phyloP scores from a whole-genome alignment of 129 eudicot genomes.

The Sambucus nigra region DNA sequence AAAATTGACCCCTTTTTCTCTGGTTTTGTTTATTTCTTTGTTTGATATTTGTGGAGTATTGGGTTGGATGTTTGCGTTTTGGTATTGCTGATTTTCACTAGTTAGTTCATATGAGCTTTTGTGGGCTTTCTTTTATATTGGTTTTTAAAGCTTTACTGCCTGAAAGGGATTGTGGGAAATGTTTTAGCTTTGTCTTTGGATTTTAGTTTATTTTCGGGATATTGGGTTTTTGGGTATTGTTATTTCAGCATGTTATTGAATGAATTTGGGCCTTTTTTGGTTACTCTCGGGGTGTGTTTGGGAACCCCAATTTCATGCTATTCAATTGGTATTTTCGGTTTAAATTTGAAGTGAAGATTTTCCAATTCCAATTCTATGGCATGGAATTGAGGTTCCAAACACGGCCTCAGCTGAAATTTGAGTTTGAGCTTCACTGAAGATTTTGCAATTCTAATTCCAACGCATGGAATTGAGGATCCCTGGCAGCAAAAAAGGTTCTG shows the following conservation, averaged over 20 bases:
- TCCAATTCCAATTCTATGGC: no score
- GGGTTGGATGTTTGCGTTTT: background rate
- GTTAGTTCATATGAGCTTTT: background rate
- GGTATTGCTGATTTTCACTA: background rate
- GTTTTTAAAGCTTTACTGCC: background rate
- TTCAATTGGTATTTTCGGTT: background rate
- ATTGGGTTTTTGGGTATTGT: background rate
- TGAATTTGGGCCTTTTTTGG: constrained; percentile 6
- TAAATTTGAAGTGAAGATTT: no score
- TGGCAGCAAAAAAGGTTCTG: no score
- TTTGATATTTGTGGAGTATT: background rate
- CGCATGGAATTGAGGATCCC: no score
- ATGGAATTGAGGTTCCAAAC: no score
- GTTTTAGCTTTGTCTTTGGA: background rate
- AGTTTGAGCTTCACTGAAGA: no score
- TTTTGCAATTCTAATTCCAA: no score
- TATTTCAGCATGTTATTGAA: background rate
- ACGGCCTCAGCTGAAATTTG: no score
- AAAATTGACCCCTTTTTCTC: background rate
- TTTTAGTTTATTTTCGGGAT: background rate
- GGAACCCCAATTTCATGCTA: background rate
- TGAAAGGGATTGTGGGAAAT: background rate
- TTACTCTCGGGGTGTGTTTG: background rate
- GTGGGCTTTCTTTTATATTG: background rate
- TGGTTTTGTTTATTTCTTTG: constrained; percentile 1